Evolutionary conservation across 306 rosid species (phyloP), one percentile per base, ranked within the genome.

Genomic region (Mucuna pruriens): DNA sequence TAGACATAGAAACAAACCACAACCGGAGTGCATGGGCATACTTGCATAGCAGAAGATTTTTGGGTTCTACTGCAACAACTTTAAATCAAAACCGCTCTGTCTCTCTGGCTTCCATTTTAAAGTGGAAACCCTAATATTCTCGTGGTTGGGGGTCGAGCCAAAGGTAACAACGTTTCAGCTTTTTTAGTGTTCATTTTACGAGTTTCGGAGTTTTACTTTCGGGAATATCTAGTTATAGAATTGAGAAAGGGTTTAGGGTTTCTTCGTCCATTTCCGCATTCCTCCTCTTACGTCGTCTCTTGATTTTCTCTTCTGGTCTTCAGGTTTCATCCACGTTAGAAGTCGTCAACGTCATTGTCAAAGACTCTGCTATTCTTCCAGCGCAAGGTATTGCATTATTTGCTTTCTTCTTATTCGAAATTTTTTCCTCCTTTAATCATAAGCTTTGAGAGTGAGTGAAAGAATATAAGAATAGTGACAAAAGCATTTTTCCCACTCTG

Each of bases 351-450:
- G n/a, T 26, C 51, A 5, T 5, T 33, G 17, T 33, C 64, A 11
- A 23, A 10, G 0, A 15, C 42, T 2, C 7, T 33, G 33, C 48
- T 10, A 45, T 62, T 31, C 66, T 68, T 54, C 60, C 45, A 0
- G 58, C 36, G 9, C 70, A 79, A 69, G 83, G 77, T 79, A 67
- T 20, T 20, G 3, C 54, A 22, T n/a, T 2, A 15, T 61, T 15
- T 10, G 20, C 20, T 61, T 29, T 61, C 11, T 31, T 60, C 66
- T 13, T 60, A 0, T 5, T 60, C 36, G 26, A 2, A 51, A 51
- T 15, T 4, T 22, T 22, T 9, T 55, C 12, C 31, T 55, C 0
- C 15, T 55, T 55, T 55, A 22, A 10, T 55, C 3, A 20, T 20
- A 2, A 54, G 61, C 29, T 20, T 55, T 2, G 15, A 8, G 6